Evolutionary conservation across 176 grass and related monocot species (phyloP).

Genomic region (Alopecurus myosuroides): DNA sequence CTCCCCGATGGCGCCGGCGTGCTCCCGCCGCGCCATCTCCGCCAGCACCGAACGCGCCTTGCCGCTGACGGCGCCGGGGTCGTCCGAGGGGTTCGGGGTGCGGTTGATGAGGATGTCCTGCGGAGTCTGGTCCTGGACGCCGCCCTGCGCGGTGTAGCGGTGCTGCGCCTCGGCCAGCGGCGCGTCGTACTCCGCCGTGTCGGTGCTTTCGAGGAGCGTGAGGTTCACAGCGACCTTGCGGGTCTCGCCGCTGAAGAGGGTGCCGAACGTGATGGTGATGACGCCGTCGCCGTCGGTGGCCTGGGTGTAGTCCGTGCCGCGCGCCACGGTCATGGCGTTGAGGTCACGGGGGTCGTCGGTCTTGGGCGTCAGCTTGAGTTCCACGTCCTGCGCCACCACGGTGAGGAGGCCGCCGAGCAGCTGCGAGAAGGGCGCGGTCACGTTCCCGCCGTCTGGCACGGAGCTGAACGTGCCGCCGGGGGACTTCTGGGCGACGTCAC

Average conservation of each 20-base stretch:
- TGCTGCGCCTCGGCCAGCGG: not conserved
- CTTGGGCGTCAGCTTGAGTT: not conserved
- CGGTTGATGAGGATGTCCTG: not conserved
- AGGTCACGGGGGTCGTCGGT: not conserved
- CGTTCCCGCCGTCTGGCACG: not conserved
- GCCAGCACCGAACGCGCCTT: not conserved
- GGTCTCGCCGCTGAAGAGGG: conserved; percentile 6
- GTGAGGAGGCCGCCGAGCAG: conserved; percentile 27
- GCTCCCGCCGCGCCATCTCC: not conserved
- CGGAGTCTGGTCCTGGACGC: not conserved
- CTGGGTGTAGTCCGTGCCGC: not conserved
- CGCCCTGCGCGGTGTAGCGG: not conserved
- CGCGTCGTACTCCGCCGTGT: not conserved
- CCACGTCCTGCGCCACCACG: conserved; percentile 23
- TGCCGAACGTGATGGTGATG: conserved; percentile 24
- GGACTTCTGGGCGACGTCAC: not conserved
- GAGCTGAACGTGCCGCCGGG: conserved; percentile 3
- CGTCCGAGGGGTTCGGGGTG: not conserved
- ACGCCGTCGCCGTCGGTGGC: not conserved
- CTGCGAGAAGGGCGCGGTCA: not conserved
- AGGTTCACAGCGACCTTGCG: conserved; percentile 7
- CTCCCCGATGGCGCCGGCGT: not conserved
- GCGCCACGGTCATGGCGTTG: not conserved
- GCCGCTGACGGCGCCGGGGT: not conserved
- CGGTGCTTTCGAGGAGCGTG: not conserved